phyloP scores from a whole-genome alignment of 2,329 filamentous ascomycete genomes.

The Thelonectria rubi region DNA sequence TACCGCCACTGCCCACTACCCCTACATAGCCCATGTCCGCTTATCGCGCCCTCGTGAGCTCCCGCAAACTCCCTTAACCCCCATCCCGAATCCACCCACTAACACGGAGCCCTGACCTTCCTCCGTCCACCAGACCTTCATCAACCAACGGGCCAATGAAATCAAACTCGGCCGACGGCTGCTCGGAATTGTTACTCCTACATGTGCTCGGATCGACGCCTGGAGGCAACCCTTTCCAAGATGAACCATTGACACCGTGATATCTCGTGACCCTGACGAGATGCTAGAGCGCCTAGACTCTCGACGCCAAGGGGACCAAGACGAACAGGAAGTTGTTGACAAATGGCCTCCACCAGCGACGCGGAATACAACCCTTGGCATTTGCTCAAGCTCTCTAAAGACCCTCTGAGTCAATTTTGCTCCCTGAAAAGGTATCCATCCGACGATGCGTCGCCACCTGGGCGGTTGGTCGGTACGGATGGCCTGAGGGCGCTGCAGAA shows the following conservation, averaged over 20 bases:
- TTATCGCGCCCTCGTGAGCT: conserved; percentile 26
- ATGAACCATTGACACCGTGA: neutral
- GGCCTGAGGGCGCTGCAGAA: conserved; percentile 1
- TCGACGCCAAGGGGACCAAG: neutral
- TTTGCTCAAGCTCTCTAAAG: neutral
- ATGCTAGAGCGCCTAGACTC: neutral
- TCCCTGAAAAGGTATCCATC: neutral
- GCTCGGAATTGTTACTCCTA: conserved; percentile 9
- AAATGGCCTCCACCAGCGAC: neutral
- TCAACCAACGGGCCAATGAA: conserved; percentile 16
- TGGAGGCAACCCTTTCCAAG: neutral
- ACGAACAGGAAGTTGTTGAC: conserved; percentile 9
- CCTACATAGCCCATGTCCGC: conserved; percentile 17
- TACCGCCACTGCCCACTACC: neutral
- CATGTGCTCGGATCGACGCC: conserved; percentile 5
- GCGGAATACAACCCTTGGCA: neutral
- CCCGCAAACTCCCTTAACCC: conserved; percentile 11
- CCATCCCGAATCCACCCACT: conserved; percentile 29
- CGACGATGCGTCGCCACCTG: neutral
- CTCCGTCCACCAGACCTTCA: conserved; percentile 4
- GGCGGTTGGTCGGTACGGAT: neutral
- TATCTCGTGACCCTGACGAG: conserved; percentile 2
- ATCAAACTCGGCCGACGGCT: conserved; percentile 9
- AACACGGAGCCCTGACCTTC: conserved; percentile 17
- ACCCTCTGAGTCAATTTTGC: neutral